Evolutionary conservation across 2,329 filamentous ascomycete species (phyloP).

Genomic region (Aspergillus sp.): DNA sequence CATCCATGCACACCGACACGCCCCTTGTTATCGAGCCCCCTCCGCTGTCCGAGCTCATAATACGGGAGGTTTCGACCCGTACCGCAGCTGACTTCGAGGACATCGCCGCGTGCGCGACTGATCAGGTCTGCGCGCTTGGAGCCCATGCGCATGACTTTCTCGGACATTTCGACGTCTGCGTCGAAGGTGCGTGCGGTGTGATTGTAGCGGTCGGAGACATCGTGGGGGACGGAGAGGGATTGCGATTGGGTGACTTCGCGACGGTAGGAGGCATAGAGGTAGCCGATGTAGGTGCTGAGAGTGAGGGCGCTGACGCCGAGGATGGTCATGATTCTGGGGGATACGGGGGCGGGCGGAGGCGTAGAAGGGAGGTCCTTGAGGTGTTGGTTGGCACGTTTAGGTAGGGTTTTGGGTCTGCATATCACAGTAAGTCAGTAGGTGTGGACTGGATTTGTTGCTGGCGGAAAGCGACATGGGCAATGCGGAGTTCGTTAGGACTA

Average conservation of each 20-base stretch:
- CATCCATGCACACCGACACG: conserved; percentile 36
- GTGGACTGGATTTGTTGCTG: neutral
- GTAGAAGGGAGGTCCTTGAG: conserved; percentile 24
- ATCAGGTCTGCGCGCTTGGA: conserved; percentile 46
- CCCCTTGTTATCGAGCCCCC: conserved; percentile 35
- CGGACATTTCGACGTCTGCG: conserved; percentile 47
- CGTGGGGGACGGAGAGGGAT: conserved; percentile 37
- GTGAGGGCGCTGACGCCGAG: conserved; percentile 42
- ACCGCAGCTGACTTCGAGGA: conserved; percentile 54
- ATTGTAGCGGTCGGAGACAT: conserved; percentile 52
- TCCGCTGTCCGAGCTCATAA: conserved; percentile 45
- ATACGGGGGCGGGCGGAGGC: conserved; percentile 23
- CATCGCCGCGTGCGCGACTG: conserved; percentile 47
- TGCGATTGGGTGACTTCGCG: conserved; percentile 37
- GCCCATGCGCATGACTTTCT: conserved; percentile 46
- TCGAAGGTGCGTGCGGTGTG: conserved; percentile 47
- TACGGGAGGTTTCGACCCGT: conserved; percentile 52
- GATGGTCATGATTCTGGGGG: conserved; percentile 39
- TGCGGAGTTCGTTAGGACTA: conserved; percentile 8
- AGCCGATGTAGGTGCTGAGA: conserved; percentile 48
- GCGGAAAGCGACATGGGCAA: neutral
- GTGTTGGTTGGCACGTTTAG: conserved; percentile 29
- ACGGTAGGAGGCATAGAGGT: conserved; percentile 46
- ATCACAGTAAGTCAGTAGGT: conserved; percentile 11
- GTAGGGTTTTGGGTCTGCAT: conserved; percentile 20